Evolutionary conservation across 2,329 filamentous ascomycete species (phyloP).

Genomic region (Paecilomyces formosus): DNA sequence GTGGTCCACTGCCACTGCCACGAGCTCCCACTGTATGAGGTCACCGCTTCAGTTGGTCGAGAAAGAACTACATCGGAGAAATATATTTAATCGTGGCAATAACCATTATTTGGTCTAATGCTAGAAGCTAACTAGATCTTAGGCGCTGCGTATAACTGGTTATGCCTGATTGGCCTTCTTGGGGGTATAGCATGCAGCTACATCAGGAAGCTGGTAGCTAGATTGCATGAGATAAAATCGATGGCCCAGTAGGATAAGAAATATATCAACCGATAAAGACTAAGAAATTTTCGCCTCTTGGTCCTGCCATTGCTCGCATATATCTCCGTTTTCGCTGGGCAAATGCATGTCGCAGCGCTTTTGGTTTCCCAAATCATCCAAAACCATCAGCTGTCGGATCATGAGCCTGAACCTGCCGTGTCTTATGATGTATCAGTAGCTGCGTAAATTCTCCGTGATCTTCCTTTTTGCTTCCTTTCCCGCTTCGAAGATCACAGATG

Average conservation of each 20-base stretch:
- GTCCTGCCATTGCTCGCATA: not conserved
- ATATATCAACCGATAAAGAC: not conserved
- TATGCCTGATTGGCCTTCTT: not conserved
- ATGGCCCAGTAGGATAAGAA: not conserved
- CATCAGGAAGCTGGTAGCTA: not conserved
- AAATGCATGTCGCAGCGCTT: not conserved
- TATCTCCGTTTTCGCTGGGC: not conserved
- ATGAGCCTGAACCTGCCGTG: not conserved
- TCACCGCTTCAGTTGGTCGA: not conserved
- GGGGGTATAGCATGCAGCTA: not conserved
- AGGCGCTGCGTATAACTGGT: not conserved
- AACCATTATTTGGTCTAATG: not conserved
- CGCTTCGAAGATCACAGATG: not conserved
- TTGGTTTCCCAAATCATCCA: not conserved
- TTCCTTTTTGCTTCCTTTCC: not conserved
- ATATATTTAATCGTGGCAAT: not conserved
- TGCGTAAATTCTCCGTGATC: not conserved
- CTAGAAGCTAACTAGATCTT: not conserved
- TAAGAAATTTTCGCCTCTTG: not conserved
- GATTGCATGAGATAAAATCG: not conserved
- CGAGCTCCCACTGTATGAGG: not conserved
- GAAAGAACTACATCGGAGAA: not conserved
- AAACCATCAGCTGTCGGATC: not conserved
- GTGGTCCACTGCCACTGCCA: not conserved
- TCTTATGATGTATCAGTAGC: not conserved